Percentiles rank a stretch among this genome's conserved stretches.
phyloP scores from a whole-genome alignment of 83 land plant genomes.

The Picea mariana region DNA sequence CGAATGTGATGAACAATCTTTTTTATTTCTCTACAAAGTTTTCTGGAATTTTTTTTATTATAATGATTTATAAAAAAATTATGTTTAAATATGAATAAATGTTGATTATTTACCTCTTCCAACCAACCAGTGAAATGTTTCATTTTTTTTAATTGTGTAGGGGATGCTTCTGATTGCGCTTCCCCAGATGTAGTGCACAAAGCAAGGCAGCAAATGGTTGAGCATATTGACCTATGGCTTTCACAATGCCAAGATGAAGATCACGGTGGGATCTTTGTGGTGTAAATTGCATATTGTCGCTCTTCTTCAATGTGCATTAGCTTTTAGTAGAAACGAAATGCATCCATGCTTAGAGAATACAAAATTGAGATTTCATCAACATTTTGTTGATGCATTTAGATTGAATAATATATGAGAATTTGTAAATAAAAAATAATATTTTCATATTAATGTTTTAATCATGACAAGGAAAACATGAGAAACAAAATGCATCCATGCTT shows the following conservation, averaged over 20 bases:
- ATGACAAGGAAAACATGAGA: no score
- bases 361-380: no score
- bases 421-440: no score
- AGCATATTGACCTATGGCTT: constrained; percentile 73
- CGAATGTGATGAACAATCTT: no score
- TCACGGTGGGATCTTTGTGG: constrained; percentile 28
- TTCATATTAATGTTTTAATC: no score
- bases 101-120: background rate
- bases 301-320: background rate
- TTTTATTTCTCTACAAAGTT: no score
- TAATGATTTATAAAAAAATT: background rate
- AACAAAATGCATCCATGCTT: background rate
- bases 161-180: constrained; percentile 80
- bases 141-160: constrained; percentile 27
- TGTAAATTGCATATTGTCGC: background rate
- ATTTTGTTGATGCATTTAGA: no score
- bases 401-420: no score
- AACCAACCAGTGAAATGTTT: background rate
- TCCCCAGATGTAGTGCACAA: constrained; percentile 83
- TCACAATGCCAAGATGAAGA: constrained; percentile 49
- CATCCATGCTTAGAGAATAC: background rate
- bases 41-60: no score
- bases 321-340: background rate
- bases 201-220: constrained; percentile 68
- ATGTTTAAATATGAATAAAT: background rate